Percentiles rank a stretch among this genome's conserved stretches.
These are phyloP conservation scores for Monosporascus ibericus DNA, from an alignment of 2,329 filamentous ascomycete species.

Conservation along the genomic window DNA sequence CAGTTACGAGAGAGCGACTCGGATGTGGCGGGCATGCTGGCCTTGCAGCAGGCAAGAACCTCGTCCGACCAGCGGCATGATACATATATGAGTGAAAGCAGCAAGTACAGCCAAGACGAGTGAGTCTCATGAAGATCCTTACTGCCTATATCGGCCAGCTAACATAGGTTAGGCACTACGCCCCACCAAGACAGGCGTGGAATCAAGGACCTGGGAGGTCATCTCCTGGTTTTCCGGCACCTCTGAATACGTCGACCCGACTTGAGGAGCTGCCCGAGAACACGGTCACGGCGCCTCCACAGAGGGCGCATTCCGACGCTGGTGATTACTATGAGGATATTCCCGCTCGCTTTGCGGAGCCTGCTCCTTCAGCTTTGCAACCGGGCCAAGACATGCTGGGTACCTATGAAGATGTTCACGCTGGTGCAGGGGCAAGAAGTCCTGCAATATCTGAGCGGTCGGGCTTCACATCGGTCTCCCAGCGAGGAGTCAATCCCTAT, in stretches of 20 bases:
- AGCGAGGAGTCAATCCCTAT: conserved; percentile 80
- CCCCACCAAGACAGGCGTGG: conserved; percentile 53
- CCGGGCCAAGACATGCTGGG: conserved; percentile 27
- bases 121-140: conserved; percentile 43
- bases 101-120: conserved; percentile 68
- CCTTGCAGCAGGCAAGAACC: conserved; percentile 53
- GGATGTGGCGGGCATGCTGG: conserved; percentile 69
- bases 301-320: conserved; percentile 16
- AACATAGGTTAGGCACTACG: conserved; percentile 39
- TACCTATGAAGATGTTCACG: conserved; percentile 59
- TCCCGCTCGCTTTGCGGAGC: conserved; percentile 74
- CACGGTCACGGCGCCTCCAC: conserved; percentile 28
- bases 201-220: conserved; percentile 37
- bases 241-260: conserved; percentile 30
- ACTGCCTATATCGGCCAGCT: conserved; percentile 2
- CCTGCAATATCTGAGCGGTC: conserved; percentile 74
- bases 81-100: conserved; percentile 57
- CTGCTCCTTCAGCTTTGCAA: conserved; percentile 15
- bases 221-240: conserved; percentile 41
- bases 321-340: conserved; percentile 84
- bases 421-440: conserved; percentile 52
- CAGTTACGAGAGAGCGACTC: conserved; percentile 58
- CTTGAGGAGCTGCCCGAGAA: conserved; percentile 31
- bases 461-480: conserved; percentile 85
- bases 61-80: conserved; percentile 35